Conservation (phyloP, 1,139 yeast species). For the Groenewaldozyma auringiensis region DNA sequence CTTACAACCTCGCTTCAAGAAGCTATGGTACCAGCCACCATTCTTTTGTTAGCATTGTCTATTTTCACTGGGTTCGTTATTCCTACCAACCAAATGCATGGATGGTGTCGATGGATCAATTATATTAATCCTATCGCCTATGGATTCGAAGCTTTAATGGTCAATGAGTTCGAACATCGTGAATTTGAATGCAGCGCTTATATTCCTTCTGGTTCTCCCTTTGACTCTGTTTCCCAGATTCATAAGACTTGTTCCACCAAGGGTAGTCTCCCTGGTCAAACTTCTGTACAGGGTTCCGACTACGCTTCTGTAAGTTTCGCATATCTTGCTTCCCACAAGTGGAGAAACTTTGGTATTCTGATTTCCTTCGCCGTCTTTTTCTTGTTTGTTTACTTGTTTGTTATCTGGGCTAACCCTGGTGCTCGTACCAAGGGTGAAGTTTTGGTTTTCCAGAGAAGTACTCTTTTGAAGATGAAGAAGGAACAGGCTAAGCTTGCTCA, state of each 20-base stretch:
- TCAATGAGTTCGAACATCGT: slow-evolving; percentile 49
- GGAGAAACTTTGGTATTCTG: slow-evolving; percentile 80
- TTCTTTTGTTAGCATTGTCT: slow-evolving; percentile 52
- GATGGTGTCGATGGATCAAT: slow-evolving; percentile 78
- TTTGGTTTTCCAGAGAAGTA: slow-evolving; percentile 52
- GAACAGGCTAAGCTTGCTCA: slow-evolving; percentile 17
- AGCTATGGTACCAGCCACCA: slow-evolving; percentile 68
- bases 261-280: slow-evolving; percentile 55
- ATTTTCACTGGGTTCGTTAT: slow-evolving; percentile 71
- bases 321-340: slow-evolving; percentile 53
- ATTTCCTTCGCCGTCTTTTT: slow-evolving; percentile 51
- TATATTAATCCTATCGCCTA: slow-evolving; percentile 66
- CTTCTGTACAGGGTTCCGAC: slow-evolving; percentile 48
- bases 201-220: slow-evolving; percentile 48
- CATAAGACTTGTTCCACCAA: slow-evolving; percentile 53
- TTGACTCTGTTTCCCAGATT: slow-evolving; percentile 34
- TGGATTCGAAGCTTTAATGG: slow-evolving; percentile 60
- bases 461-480: slow-evolving; percentile 30
- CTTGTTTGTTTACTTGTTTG: slow-evolving; percentile 45
- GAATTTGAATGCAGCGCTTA: slow-evolving; percentile 37
- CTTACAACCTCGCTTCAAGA: slow-evolving; percentile 50
- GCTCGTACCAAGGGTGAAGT: slow-evolving; percentile 80
- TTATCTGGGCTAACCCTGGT: slow-evolving; percentile 63
- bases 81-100: slow-evolving; percentile 59
- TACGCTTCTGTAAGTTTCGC: slow-evolving; percentile 43